Evolutionary conservation across 2,329 filamentous ascomycete genomes (phyloP).

Genomic region (Arthrobotrys pseudoclavata): DNA sequence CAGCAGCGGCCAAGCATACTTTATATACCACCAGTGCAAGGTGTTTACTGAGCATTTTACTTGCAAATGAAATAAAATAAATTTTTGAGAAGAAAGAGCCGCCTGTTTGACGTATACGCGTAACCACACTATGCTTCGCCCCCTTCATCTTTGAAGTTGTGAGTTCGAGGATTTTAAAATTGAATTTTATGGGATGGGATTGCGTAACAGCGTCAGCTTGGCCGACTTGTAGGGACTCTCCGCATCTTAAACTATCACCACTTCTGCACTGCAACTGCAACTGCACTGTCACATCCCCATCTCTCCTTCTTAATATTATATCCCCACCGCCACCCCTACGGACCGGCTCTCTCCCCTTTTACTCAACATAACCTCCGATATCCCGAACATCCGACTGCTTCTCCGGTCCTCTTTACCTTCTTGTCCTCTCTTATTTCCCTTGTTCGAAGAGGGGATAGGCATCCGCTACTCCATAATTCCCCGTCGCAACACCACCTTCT

Average conservation of each 20-base stretch:
- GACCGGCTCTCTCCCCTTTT: constrained; percentile 8
- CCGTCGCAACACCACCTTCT: constrained; percentile 40
- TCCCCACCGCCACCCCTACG: neutral
- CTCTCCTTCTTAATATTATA: neutral
- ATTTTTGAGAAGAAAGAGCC: neutral
- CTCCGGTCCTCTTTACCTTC: constrained; percentile 15
- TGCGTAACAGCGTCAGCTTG: constrained; percentile 38
- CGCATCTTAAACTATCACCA: constrained; percentile 26
- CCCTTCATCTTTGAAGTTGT: neutral
- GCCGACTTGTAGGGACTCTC: neutral
- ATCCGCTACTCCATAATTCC: neutral
- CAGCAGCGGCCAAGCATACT: neutral
- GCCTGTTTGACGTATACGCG: constrained; percentile 11
- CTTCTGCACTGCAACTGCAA: constrained; percentile 3
- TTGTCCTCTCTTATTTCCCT: constrained; percentile 1
- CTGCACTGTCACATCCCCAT: constrained; percentile 21
- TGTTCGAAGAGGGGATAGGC: constrained; percentile 13
- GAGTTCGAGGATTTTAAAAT: no score
- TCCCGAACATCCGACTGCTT: constrained; percentile 27
- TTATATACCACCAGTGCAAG: no score
- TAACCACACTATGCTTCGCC: neutral
- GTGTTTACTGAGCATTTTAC: no score
- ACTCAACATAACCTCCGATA: constrained; percentile 11
- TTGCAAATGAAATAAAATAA: neutral
- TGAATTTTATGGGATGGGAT: constrained; percentile 5